Base-by-base conservation (phyloP, 2,329 filamentous ascomycete species). In the Claviceps sp. region DNA sequence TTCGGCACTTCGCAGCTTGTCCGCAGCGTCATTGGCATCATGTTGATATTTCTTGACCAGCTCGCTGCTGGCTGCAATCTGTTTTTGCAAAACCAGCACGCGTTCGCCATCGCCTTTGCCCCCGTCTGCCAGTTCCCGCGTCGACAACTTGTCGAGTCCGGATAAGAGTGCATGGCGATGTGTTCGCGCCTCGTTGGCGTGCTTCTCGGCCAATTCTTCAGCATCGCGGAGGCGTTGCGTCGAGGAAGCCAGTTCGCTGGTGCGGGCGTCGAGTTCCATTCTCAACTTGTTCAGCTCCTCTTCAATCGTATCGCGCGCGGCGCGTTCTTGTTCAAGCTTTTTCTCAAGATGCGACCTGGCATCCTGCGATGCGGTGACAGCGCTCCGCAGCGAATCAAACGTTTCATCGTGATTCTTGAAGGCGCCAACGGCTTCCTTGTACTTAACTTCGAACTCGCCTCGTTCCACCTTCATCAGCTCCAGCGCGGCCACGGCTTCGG, bases 1-100 rank as follows among this genome's bases (percentile, higher is more conserved):
- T 69, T 98, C 94, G 3, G 93, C 93, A 54, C 85, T 85, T 50
- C 93, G 85, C 50, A 98, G 75, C 65, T 90, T 94, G 63, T 96
- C 89, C 0, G 89, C 85, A 3, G 90, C 89, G 26, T 76, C 71
- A 65, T 98, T 89, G 1, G 90, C 91, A 54, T 94, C 90, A 55
- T 84, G 77, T 65, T 96, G 89, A 60, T 95, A 95, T 62, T 89
- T 89, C 66, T 85, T 87, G 30, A 90, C 89, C 64, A 97, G 72
- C 2, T 75, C 76, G 60, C 88, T 94, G 16, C 91, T 87, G 44
- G 84, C 72, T 56, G 84, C 78, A 14, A 95, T 74, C 64, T 97
- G 93, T 45, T 81, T 78, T 64, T 94, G 87, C 5, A 98, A 76
- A 26, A 86, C 84, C 5, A 70, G 66, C 36, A 91, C 72, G 37